These are phyloP conservation scores for Scytalidium lignicola DNA, from an alignment of 2,329 filamentous ascomycete species.

Conservation along the genomic window DNA sequence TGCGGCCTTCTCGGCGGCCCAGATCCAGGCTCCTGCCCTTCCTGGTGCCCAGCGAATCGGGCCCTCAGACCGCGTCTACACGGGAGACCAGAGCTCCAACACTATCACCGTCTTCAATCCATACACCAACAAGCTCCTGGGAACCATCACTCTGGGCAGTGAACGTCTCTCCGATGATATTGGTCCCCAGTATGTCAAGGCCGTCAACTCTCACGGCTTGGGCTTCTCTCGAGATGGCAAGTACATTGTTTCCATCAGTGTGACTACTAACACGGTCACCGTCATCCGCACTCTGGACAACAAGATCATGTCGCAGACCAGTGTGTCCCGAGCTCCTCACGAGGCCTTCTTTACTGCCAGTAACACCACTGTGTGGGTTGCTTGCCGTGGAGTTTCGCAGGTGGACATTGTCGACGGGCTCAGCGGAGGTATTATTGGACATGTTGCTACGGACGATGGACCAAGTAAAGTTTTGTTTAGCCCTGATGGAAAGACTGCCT, in stretches of 20 bases:
- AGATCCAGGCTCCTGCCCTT: neutral
- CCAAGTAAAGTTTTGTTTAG: neutral
- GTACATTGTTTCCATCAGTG: neutral
- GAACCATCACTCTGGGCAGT: neutral
- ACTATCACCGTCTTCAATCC: neutral
- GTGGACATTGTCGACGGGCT: neutral
- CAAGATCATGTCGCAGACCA: neutral
- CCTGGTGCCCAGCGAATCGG: neutral
- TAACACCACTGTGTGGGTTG: neutral
- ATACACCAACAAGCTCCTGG: neutral
- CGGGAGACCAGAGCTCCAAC: neutral
- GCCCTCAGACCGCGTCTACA: neutral
- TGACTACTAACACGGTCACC: neutral
- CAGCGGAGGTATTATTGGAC: neutral
- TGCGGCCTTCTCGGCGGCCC: too few relatives aligned
- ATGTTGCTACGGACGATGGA: neutral
- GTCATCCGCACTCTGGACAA: neutral
- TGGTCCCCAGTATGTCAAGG: neutral
- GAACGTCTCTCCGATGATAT: neutral
- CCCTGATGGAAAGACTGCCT: neutral
- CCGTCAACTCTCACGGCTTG: neutral
- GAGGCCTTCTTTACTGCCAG: neutral
- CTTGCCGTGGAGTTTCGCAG: neutral
- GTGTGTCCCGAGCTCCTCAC: neutral
- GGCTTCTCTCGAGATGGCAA: neutral